Conservation (phyloP, 192 early-diverging fungal genomes). For the Linnemannia hyalina region DNA sequence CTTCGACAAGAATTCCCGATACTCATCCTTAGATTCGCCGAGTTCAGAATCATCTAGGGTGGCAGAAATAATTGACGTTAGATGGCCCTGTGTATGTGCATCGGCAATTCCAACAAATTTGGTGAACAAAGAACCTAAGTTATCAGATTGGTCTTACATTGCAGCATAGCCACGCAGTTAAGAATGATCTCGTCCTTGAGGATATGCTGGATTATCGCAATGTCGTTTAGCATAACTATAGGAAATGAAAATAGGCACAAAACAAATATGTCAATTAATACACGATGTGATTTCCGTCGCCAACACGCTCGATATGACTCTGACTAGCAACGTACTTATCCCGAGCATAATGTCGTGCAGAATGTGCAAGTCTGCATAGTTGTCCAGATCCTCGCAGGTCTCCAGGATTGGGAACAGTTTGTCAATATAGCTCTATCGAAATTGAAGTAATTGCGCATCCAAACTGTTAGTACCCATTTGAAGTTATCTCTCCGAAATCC, state of each 20-base stretch:
- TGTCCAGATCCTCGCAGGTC: constrained; percentile 88
- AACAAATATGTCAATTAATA: neutral
- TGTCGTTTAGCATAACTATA: constrained; percentile 85
- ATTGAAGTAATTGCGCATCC: neutral
- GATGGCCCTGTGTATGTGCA: neutral
- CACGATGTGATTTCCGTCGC: neutral
- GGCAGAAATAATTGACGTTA: neutral
- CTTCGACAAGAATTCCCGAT: constrained; percentile 78
- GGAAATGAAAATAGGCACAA: neutral
- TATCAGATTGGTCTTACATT: constrained; percentile 69
- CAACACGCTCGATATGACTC: neutral
- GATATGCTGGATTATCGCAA: constrained; percentile 78
- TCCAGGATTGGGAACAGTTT: constrained; percentile 79
- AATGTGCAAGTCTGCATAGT: constrained; percentile 74
- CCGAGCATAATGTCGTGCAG: constrained; percentile 81
- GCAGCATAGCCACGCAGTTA: constrained; percentile 83
- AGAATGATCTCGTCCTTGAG: constrained; percentile 83
- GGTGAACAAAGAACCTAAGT: neutral
- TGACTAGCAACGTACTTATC: constrained; percentile 70
- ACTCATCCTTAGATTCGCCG: constrained; percentile 76
- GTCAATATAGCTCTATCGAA: constrained; percentile 74
- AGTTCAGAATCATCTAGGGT: constrained; percentile 81
- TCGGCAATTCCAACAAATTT: neutral
- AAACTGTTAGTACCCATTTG: neutral
- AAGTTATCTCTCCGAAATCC: neutral